phyloP scores from a whole-genome alignment of 768 basidiomycete genomes.

The Neoboletus subvelutipes region DNA sequence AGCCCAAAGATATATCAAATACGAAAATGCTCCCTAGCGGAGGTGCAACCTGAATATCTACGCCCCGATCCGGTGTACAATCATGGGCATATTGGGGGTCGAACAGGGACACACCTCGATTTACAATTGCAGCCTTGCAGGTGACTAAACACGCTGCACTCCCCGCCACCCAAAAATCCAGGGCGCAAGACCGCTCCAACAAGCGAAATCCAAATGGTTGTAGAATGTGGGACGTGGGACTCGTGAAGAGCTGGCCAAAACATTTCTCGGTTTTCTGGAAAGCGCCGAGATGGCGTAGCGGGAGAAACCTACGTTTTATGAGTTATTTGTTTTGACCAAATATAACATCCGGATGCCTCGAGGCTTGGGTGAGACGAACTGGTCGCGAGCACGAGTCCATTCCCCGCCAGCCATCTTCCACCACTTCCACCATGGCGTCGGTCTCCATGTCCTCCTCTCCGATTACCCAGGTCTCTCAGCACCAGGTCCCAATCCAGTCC shows the following conservation, averaged over 20 bases:
- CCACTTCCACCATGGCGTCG: constrained; percentile 36
- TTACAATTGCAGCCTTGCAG: not conserved
- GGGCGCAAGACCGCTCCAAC: not conserved
- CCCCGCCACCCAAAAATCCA: not conserved
- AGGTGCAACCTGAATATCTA: not conserved
- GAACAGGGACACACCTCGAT: constrained; percentile 7
- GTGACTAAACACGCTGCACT: not conserved
- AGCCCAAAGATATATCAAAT: constrained; percentile 22
- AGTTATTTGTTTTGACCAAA: constrained; percentile 34
- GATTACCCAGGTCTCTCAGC: constrained; percentile 56
- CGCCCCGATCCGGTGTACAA: constrained; percentile 13
- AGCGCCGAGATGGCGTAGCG: not conserved
- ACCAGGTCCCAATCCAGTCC: constrained; percentile 54
- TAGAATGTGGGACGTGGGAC: not conserved
- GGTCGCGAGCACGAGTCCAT: constrained; percentile 13
- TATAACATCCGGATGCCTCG: constrained; percentile 28
- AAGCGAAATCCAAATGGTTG: not conserved
- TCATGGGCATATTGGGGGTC: constrained; percentile 7
- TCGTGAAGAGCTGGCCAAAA: not conserved
- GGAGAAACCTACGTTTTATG: not conserved
- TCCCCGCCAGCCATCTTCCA: constrained; percentile 11
- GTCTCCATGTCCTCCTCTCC: constrained; percentile 49
- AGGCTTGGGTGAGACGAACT: constrained; percentile 28
- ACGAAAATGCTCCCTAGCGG: constrained; percentile 7
- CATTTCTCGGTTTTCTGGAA: not conserved